phyloP scores from a whole-genome alignment of 441 rosid genomes.

The Macaranga tanarius region DNA sequence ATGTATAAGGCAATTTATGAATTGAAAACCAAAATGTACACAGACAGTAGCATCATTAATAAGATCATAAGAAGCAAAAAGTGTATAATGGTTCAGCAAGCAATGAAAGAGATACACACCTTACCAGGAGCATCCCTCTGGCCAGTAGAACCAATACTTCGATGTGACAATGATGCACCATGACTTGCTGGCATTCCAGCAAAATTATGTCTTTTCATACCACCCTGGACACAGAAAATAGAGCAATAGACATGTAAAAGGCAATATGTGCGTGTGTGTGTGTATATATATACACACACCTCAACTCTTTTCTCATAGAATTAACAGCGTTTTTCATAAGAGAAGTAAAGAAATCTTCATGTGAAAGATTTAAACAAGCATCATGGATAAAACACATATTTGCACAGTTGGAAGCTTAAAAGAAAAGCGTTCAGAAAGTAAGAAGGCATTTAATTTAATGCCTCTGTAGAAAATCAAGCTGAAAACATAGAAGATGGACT shows the following conservation, averaged over 20 bases:
- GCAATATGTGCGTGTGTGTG: background rate
- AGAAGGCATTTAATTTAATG: background rate
- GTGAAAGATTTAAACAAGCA: slow-evolving; percentile 4
- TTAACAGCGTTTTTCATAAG: slow-evolving; percentile 1
- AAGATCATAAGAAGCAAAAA: slow-evolving; percentile 4
- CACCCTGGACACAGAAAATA: slow-evolving; percentile 53
- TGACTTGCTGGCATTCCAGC: slow-evolving; percentile 77
- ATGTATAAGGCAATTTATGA: background rate
- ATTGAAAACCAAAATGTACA: background rate
- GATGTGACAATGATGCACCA: slow-evolving; percentile 81
- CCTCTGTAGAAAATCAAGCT: background rate
- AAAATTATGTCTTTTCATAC: slow-evolving; percentile 69
- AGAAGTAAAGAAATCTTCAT: background rate
- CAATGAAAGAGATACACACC: slow-evolving; percentile 44
- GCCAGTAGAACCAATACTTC: slow-evolving; percentile 91
- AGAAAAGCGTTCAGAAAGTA: background rate
- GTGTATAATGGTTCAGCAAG: slow-evolving; percentile 1
- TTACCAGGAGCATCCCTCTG: slow-evolving; percentile 95
- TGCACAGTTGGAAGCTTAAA: background rate
- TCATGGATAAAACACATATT: background rate
- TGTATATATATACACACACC: background rate
- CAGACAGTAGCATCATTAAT: background rate
- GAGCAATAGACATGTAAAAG: slow-evolving; percentile 2
- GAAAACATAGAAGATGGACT: background rate
- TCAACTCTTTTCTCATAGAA: slow-evolving; percentile 8